phyloP scores from a whole-genome alignment of 2,329 filamentous ascomycete genomes.

The Monosporascus sp. region DNA sequence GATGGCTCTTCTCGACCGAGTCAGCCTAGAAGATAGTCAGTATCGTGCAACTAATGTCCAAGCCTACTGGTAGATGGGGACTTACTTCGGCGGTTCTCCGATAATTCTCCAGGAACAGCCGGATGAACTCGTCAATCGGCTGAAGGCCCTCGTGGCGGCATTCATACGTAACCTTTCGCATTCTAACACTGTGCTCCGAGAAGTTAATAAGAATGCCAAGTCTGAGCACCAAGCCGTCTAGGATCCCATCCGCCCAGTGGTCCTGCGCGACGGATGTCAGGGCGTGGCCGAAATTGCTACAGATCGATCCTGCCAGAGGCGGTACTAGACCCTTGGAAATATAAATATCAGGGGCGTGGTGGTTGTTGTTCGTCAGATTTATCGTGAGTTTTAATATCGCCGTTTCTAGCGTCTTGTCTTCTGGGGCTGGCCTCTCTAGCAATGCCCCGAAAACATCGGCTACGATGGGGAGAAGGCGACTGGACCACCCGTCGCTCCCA shows the following conservation, averaged over 20 bases:
- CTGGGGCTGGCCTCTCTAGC: slow-evolving; percentile 27
- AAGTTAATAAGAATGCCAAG: slow-evolving; percentile 85
- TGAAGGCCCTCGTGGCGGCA: slow-evolving; percentile 30
- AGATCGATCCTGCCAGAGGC: slow-evolving; percentile 43
- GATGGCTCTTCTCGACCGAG: slow-evolving; percentile 67
- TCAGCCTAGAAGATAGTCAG: slow-evolving; percentile 47
- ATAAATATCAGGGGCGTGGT: slow-evolving; percentile 63
- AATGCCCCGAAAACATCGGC: slow-evolving; percentile 41
- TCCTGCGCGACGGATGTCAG: slow-evolving; percentile 43
- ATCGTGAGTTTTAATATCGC: slow-evolving; percentile 67
- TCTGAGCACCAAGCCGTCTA: slow-evolving; percentile 71
- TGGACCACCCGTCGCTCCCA: slow-evolving; percentile 40
- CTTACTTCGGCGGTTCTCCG: slow-evolving; percentile 64
- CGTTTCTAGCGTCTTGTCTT: slow-evolving; percentile 36
- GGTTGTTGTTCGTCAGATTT: slow-evolving; percentile 80
- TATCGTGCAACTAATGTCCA: slow-evolving; percentile 1
- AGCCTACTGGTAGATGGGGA: slow-evolving; percentile 4
- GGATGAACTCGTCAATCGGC: slow-evolving; percentile 54
- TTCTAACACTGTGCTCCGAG: slow-evolving; percentile 66
- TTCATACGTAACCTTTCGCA: slow-evolving; percentile 46
- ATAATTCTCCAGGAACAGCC: slow-evolving; percentile 63
- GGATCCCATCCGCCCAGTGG: slow-evolving; percentile 41
- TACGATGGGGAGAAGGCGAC: slow-evolving; percentile 46
- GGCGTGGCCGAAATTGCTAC: slow-evolving; percentile 44
- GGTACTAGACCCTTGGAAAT: slow-evolving; percentile 52